Evolutionary conservation across 202 grass and related monocot genomes (phyloP).

Genomic region (Musa balbisiana): DNA sequence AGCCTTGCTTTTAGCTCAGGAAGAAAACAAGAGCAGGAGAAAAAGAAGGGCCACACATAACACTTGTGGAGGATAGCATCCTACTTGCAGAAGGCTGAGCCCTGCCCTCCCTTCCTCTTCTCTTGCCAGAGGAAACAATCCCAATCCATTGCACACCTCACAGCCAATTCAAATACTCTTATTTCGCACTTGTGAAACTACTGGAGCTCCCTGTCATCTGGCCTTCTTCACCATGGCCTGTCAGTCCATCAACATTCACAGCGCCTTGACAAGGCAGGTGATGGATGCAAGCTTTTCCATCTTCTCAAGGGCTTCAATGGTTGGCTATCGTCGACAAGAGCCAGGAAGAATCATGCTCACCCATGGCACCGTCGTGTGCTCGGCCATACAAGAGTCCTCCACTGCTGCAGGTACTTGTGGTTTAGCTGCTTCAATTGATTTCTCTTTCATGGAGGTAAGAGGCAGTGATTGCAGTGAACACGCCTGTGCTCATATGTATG

Average conservation of each 20-base stretch:
- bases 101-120: background rate
- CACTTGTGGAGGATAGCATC: slow-evolving; percentile 31
- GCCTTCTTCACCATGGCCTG: slow-evolving; percentile 33
- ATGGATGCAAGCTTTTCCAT: slow-evolving; percentile 24
- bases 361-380: slow-evolving; percentile 7
- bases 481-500: too few relatives aligned
- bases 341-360: slow-evolving; percentile 21
- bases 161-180: too few relatives aligned
- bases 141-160: background rate
- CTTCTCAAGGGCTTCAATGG: slow-evolving; percentile 14
- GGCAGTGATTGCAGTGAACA: too few relatives aligned
- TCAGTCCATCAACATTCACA: slow-evolving; percentile 25
- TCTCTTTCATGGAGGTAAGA: too few relatives aligned
- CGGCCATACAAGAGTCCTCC: slow-evolving; percentile 44
- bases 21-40: background rate
- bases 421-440: too few relatives aligned
- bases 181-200: too few relatives aligned
- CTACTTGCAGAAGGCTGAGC: too few relatives aligned
- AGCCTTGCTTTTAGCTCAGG: too few relatives aligned
- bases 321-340: slow-evolving; percentile 17
- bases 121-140: background rate
- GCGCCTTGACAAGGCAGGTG: slow-evolving; percentile 18
- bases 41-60: slow-evolving; percentile 24
- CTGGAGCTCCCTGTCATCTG: too few relatives aligned
- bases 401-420: slow-evolving; percentile 33